phyloP scores from a whole-genome alignment of 768 basidiomycete species.

The Stropharia rugosoannulata region DNA sequence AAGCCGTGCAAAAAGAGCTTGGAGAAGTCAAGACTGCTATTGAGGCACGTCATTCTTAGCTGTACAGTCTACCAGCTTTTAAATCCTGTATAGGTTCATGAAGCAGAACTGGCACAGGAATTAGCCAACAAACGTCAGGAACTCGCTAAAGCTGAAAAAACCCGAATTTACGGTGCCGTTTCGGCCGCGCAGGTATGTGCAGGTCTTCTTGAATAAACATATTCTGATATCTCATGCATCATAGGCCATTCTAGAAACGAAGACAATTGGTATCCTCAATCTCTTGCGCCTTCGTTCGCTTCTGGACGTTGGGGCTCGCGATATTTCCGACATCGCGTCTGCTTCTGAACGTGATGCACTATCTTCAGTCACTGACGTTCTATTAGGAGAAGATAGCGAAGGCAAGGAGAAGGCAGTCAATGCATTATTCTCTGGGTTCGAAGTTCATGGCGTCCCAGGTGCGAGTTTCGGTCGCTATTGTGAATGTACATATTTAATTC shows the following conservation, averaged over 20 bases:
- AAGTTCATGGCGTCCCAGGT: slow-evolving; percentile 67
- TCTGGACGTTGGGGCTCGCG: slow-evolving; percentile 43
- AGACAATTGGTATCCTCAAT: slow-evolving; percentile 50
- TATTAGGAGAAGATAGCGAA: slow-evolving; percentile 56
- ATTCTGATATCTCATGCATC: slow-evolving; percentile 1
- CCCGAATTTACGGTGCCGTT: slow-evolving; percentile 55
- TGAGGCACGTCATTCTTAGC: slow-evolving; percentile 52
- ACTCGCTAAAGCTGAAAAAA: slow-evolving; percentile 53
- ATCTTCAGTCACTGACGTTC: slow-evolving; percentile 47
- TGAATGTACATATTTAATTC: slow-evolving; percentile 11
- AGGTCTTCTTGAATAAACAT: background rate
- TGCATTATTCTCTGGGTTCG: slow-evolving; percentile 59
- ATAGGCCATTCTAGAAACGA: slow-evolving; percentile 44
- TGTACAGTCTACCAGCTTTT: background rate
- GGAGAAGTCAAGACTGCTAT: slow-evolving; percentile 82
- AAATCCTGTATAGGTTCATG: slow-evolving; percentile 48
- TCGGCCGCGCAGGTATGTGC: slow-evolving; percentile 56
- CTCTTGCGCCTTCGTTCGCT: slow-evolving; percentile 59
- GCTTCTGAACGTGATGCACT: slow-evolving; percentile 56
- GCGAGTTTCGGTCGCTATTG: slow-evolving; percentile 8
- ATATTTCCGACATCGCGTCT: slow-evolving; percentile 39
- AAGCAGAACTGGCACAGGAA: slow-evolving; percentile 61
- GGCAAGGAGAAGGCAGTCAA: slow-evolving; percentile 49
- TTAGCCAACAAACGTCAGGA: slow-evolving; percentile 53
- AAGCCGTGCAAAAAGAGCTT: slow-evolving; percentile 79